Evolutionary conservation across 345 rosid species (phyloP).

Genomic region (Viola odorata): DNA sequence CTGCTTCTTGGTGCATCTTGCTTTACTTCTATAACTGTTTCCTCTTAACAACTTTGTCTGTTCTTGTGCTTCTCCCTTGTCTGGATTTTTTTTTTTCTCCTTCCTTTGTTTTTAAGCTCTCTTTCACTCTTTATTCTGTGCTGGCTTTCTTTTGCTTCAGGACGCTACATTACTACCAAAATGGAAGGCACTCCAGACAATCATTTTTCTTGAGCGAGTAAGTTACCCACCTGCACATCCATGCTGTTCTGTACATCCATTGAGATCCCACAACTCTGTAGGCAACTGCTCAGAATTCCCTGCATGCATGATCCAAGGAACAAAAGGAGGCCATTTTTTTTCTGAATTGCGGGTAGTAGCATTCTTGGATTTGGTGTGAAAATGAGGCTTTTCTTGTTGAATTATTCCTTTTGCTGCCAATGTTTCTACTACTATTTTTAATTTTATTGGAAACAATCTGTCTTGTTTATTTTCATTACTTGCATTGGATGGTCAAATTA

Average conservation of each 20-base stretch:
- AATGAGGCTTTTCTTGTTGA: too few species aligned
- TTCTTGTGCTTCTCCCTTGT: slow-evolving; percentile 5
- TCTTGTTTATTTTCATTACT: too few species aligned
- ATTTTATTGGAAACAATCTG: too few species aligned
- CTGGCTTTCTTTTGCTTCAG: slow-evolving; percentile 32
- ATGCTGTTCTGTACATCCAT: not conserved
- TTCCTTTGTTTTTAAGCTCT: not conserved
- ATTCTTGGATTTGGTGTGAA: not conserved
- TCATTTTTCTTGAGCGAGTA: slow-evolving; percentile 79
- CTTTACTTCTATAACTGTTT: slow-evolving; percentile 4
- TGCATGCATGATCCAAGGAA: not conserved
- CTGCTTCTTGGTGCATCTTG: not conserved
- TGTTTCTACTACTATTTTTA: too few species aligned
- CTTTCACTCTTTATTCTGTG: slow-evolving; percentile 2
- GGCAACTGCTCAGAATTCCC: not conserved
- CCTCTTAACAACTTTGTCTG: not conserved
- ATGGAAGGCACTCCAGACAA: slow-evolving; percentile 93
- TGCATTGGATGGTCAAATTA: too few species aligned
- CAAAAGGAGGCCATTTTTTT: not conserved
- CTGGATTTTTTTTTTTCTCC: not conserved
- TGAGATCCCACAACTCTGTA: not conserved
- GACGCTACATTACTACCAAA: slow-evolving; percentile 61
- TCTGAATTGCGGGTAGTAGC: not conserved
- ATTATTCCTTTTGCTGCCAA: too few species aligned
- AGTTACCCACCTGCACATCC: slow-evolving; percentile 13